Evolutionary conservation across 2,329 filamentous ascomycete genomes (phyloP), one percentile per base, ranked within the genome.

Genomic region (Alternaria incomplexa): DNA sequence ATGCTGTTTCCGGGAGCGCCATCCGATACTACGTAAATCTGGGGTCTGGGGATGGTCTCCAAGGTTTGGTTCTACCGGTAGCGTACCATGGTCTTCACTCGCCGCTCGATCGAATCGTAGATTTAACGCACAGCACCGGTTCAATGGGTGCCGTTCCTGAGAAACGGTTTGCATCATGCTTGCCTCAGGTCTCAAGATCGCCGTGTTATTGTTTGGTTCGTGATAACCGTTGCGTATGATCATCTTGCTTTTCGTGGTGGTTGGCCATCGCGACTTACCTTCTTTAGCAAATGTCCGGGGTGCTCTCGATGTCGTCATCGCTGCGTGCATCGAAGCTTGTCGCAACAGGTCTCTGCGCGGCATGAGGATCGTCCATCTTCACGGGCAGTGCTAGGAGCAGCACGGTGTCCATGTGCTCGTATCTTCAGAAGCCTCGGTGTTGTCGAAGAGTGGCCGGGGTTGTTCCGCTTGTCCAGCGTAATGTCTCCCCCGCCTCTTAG

Each of bases 381-480:
- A 47, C 28, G 12, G 22, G 46, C 40, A 12, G 28, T 44, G 47
- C 36, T 57, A 58, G 47, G 54, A 58, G 59, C 59, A 58, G 53
- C 30, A 23, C 36, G 56, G 23, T 58, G 46, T 56, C 55, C 55
- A 52, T 47, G 59, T 58, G 59, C 36, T 52, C 59, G 59, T 62
- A 62, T 53, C 28, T 26, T 17, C 22, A 51, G 36, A 12, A 20
- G 46, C 36, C 54, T 46, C 9, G 47, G 52, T 47, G 47, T 46
- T 26, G 53, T 48, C 36, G n/a, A 51, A 51, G 45, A 13, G 44
- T 23, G 45, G 28, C 50, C 55, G 55, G 56, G 36, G 15, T 32
- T 17, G 9, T 28, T 50, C 44, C 55, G 55, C 28, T 30, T 30
- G 28, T 32, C 30, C 55, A 53, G 43, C 25, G 32, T 25, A 32